Base-by-base conservation (phyloP, 495 filamentous ascomycete species). In the Penicillium bialowiezense region DNA sequence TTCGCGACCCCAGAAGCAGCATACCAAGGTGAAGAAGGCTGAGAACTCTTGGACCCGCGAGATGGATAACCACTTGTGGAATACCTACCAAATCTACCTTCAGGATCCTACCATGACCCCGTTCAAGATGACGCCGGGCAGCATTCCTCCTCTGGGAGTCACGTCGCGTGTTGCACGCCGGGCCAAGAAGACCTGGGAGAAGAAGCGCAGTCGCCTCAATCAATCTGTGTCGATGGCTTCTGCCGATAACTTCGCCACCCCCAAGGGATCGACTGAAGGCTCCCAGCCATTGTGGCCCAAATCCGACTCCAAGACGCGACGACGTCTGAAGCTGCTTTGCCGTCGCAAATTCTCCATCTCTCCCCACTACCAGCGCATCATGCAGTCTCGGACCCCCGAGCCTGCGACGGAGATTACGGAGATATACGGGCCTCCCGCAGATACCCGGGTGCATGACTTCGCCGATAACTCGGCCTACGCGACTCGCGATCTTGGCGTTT, bases 1-100 rank as follows among this genome's bases (percentile, higher is more conserved):
- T 17, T 60, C 69, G 9, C 44, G 68, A 32, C 56, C 59, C 5
- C 62, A 64, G 43, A 61, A 51, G 21, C 53, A 51, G 23, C 47
- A 45, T 15, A 6, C 33, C 12, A 28, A 44, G 5, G 26, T 44
- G 18, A 56, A 50, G 37, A n/a, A 12, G 24, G n/a, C 23, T 17
- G 48, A 62, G n/a, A 67, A 58, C 24, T 39, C 55, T 13, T 98
- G 91, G 91, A 95, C 88, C 2, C 79, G 84, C 37, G 87, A 90
- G 15, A 95, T 95, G 89, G 91, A 91, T 67, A 83, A 85, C 29
- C 93, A 98, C 62, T 68, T 98, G 23, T 97, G 95, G 95, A 83
- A 87, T 28, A 91, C 88, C 2, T 97, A 96, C 61, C 73, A 88
- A 54, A 64, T 87, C 8, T 98, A 96, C 60, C 73, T 97, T 9